These are phyloP conservation scores for Fomitopsis serialis DNA, from an alignment of 768 basidiomycete genomes.

Conservation along the genomic window DNA sequence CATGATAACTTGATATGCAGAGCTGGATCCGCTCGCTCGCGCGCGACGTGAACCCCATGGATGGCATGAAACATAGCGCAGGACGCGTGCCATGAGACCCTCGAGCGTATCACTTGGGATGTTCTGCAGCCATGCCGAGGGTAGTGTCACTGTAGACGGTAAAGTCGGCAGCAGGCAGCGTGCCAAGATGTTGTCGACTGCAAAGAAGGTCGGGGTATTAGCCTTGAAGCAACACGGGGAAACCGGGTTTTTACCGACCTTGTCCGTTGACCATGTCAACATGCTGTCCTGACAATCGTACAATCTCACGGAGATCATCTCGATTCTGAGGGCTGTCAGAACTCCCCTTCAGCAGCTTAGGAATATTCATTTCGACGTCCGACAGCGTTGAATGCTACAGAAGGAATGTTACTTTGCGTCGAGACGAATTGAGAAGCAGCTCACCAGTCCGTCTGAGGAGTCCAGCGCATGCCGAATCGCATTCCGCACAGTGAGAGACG, in stretches of 20 bases:
- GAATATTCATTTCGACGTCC: background rate
- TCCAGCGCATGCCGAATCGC: conserved; percentile 50
- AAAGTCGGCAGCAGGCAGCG: conserved; percentile 11
- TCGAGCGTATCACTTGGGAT: conserved; percentile 10
- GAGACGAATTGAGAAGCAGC: background rate
- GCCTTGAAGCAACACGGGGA: conserved; percentile 2
- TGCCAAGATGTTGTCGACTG: conserved; percentile 16
- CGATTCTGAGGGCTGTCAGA: conserved; percentile 8
- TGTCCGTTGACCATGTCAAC: conserved; percentile 37
- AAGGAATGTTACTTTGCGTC: background rate
- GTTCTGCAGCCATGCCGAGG: conserved; percentile 4
- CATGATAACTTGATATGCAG: conserved; percentile 43
- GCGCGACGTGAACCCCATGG: conserved; percentile 73
- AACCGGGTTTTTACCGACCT: conserved; percentile 30
- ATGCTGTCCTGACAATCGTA: conserved; percentile 4
- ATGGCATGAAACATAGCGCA: conserved; percentile 67
- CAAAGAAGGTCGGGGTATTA: background rate
- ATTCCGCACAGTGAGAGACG: conserved; percentile 67
- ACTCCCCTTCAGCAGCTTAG: conserved; percentile 10
- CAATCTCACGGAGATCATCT: conserved; percentile 7
- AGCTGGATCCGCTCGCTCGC: conserved; percentile 48
- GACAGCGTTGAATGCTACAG: background rate
- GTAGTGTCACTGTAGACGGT: conserved; percentile 26
- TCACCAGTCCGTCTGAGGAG: background rate
- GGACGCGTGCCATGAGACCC: conserved; percentile 28